Base-by-base conservation (phyloP, 176 grass and related monocot species). In the Elaeis guineensis region DNA sequence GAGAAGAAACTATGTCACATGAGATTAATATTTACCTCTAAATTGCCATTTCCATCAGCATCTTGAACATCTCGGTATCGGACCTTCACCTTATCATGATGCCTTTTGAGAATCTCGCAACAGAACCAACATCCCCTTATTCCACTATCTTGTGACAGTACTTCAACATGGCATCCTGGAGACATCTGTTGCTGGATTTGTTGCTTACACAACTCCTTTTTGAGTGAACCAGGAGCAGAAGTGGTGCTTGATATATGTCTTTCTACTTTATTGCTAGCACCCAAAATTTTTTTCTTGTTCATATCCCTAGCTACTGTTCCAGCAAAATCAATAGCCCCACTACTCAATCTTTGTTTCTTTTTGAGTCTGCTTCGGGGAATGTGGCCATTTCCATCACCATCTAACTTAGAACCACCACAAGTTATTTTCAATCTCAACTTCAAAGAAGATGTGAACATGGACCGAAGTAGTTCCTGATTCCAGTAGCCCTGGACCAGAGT, bases 121-220 rank as follows among this genome's bases (percentile, higher is more conserved):
- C 83, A 69, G 78, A 96, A 90, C 92, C 92, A 96, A 55, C 92
- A 90, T 24, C 92, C 92, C 69, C 83, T 88, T 58, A 90, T 82
- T 65, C 92, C 92, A 53, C 86, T 87, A 74, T 96, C 92, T 58
- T 96, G 92, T 6, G 83, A 80, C 44, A 88, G 65, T 25, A 96
- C 63, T 74, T 96, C 92, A 22, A 70, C 81, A 59, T 70, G 63
- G 54, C 82, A 79, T 51, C 83, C 87, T 72, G 86, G 80, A 52
- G 24, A 72, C 32, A 82, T 35, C 54, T 80, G 72, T 22, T 69
- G 70, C 50, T 60, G 48, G 68, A 61, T 9, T 74, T 65, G 73
- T 54, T 57, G 30, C 14, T 69, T 69, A 64, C 58, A 57, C 14
- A 49, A 48, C 29, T 55, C 22, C 25, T 53, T 68, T 23, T 51